A percentile compares a stretch with the other conserved stretches of the same genome.
Evolutionary conservation across 768 basidiomycete genomes (phyloP).

Genomic region (Calocybe cyanea): DNA sequence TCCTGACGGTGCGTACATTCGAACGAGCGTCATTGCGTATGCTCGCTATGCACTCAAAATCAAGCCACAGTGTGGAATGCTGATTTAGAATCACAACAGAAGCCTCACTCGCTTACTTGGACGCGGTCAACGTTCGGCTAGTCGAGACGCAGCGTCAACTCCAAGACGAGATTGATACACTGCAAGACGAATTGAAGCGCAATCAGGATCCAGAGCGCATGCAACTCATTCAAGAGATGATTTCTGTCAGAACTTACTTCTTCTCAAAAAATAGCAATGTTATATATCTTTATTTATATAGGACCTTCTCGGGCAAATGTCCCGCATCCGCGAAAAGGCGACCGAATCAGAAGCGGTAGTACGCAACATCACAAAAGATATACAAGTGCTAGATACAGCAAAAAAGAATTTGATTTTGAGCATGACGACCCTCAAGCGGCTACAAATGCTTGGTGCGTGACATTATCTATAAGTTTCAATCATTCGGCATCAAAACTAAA

Average conservation of each 20-base stretch:
- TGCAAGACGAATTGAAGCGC: constrained; percentile 62
- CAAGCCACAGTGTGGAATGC: constrained; percentile 13
- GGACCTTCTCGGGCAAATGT: constrained; percentile 95
- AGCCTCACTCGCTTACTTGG: constrained; percentile 67
- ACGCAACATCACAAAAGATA: constrained; percentile 92
- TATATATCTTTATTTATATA: constrained; percentile 24
- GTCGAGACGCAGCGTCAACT: constrained; percentile 66
- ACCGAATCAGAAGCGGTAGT: constrained; percentile 97
- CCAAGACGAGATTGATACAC: constrained; percentile 63
- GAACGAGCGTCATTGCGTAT: constrained; percentile 7
- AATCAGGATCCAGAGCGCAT: constrained; percentile 89
- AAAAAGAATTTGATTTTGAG: constrained; percentile 89
- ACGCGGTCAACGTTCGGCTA: constrained; percentile 65
- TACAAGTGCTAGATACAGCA: constrained; percentile 88
- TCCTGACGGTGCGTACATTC: constrained; percentile 59
- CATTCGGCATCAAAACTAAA: not conserved
- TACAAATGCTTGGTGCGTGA: constrained; percentile 88
- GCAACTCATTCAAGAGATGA: constrained; percentile 93
- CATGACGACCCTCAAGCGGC: constrained; percentile 84
- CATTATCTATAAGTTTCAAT: not conserved
- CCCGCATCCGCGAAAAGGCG: constrained; percentile 92
- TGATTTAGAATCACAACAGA: constrained; percentile 41
- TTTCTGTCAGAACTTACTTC: constrained; percentile 57
- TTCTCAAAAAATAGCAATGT: not conserved
- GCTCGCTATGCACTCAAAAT: not conserved